phyloP scores from a whole-genome alignment of 495 filamentous ascomycete genomes.

The Podospora didyma region DNA sequence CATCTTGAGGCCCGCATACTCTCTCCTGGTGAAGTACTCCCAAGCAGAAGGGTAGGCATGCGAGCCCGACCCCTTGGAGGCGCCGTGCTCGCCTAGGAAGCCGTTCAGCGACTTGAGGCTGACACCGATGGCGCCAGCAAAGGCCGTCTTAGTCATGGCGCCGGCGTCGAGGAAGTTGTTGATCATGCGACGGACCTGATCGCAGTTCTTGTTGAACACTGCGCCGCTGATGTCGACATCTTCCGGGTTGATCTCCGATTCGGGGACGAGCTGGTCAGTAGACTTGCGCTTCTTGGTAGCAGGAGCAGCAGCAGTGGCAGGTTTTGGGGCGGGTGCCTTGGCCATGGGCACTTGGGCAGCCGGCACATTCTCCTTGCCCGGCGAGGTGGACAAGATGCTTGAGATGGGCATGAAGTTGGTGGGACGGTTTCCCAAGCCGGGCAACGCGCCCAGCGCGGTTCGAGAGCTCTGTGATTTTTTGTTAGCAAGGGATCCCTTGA shows the following conservation, averaged over 20 bases:
- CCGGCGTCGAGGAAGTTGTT: conserved; percentile 38
- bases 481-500: too few relatives aligned
- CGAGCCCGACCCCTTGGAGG: conserved; percentile 23
- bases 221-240: conserved; percentile 19
- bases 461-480: not conserved
- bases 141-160: conserved; percentile 46
- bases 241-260: conserved; percentile 14
- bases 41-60: conserved; percentile 25
- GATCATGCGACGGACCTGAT: conserved; percentile 42
- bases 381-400: not conserved
- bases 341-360: not conserved
- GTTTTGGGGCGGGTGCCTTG: not conserved
- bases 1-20: conserved; percentile 25
- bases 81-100: conserved; percentile 37
- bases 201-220: conserved; percentile 27
- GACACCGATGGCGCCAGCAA: conserved; percentile 36
- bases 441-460: not conserved
- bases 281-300: conserved; percentile 32
- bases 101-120: conserved; percentile 26
- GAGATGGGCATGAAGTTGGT: conserved; percentile 5
- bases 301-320: not conserved
- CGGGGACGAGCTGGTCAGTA: conserved; percentile 20
- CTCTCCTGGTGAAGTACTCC: conserved; percentile 34
- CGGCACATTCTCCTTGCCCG: conserved; percentile 4
- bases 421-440: not conserved